Evolutionary conservation across 176 grass and related monocot genomes (phyloP), one percentile per base, ranked within the genome.

Genomic region (Phoenix dactylifera): DNA sequence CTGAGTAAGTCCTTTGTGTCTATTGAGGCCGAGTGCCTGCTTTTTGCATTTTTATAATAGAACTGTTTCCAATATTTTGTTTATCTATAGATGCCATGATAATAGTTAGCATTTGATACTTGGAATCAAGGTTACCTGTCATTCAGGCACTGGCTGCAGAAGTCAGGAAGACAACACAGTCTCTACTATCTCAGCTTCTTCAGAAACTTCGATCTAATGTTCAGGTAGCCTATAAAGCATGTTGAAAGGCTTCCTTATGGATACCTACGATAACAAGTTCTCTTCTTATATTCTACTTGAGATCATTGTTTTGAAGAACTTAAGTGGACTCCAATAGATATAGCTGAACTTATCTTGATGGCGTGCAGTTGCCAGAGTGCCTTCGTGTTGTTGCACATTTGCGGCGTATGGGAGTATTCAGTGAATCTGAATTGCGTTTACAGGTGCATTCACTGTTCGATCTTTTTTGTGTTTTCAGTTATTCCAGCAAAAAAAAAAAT

Each of bases 201-300:
- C 88, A 98, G 76, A 98, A 98, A 80, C 88, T 98, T 67, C 78
- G 84, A 74, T 93, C 94, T 71, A 89, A 89, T 75, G 86, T 98
- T 74, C 94, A 98, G 94, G 94, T 85, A 57, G 65, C 35, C 35
- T 44, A 14, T 44, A 3, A 1, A 44, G 10, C 35, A 44, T 12
- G 35, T 44, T 44, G 35, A 44, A 44, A 44, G 10, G 0, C 10
- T 44, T 44, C 35, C 0, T 44, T 9, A 3, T 44, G 35, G 35
- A 44, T 44, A 44, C 10, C 9, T 44, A 9, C 35, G 3, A 44
- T 44, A 44, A 44, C 10, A 44, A 44, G 35, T 10, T 44, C 7
- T 44, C 7, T 2, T 44, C 7, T 44, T 2, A 14, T 44, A 44
- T 44, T 44, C 35, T 44, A 44, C 35, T 44, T 44, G 35, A 44